phyloP scores from a whole-genome alignment of 108 stramenopile species.

The Nitzschia sp. region DNA sequence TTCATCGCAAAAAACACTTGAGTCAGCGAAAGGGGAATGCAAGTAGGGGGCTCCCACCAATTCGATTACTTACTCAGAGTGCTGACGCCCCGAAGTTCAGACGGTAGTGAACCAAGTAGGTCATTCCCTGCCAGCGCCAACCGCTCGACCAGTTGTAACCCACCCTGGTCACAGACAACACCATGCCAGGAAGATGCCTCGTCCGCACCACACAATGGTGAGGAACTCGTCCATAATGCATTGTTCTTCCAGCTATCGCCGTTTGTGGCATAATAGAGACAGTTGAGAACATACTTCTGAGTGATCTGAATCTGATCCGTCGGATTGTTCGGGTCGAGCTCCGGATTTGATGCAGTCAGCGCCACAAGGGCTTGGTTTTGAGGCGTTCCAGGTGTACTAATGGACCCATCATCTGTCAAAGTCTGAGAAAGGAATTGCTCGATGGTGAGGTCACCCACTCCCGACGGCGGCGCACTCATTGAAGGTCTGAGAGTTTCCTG shows the following conservation, averaged over 20 bases:
- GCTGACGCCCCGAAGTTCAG: constrained; percentile 54
- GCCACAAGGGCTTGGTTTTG: constrained; percentile 30
- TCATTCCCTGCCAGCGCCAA: constrained; percentile 34
- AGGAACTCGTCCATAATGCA: constrained; percentile 26
- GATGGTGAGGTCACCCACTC: constrained; percentile 7
- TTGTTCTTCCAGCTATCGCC: constrained; percentile 57
- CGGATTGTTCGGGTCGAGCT: constrained; percentile 25
- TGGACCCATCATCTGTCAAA: constrained; percentile 36
- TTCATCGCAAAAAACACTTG: background rate
- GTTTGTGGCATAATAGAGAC: constrained; percentile 49
- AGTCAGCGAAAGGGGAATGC: background rate
- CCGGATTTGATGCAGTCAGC: constrained; percentile 19
- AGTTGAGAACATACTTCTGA: constrained; percentile 60
- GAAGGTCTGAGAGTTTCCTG: background rate
- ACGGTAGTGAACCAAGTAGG: constrained; percentile 51
- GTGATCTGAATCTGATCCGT: constrained; percentile 30
- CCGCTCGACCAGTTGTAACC: constrained; percentile 6
- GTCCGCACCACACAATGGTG: constrained; percentile 21
- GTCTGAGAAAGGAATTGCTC: constrained; percentile 24
- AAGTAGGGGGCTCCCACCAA: background rate
- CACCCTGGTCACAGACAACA: constrained; percentile 20
- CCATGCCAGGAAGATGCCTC: constrained; percentile 34
- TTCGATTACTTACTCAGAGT: constrained; percentile 20
- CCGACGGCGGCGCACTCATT: background rate
- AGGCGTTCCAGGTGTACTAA: constrained; percentile 26